Evolutionary conservation across 331 rosid species (phyloP).

Genomic region (Phaseolus coccineus): DNA sequence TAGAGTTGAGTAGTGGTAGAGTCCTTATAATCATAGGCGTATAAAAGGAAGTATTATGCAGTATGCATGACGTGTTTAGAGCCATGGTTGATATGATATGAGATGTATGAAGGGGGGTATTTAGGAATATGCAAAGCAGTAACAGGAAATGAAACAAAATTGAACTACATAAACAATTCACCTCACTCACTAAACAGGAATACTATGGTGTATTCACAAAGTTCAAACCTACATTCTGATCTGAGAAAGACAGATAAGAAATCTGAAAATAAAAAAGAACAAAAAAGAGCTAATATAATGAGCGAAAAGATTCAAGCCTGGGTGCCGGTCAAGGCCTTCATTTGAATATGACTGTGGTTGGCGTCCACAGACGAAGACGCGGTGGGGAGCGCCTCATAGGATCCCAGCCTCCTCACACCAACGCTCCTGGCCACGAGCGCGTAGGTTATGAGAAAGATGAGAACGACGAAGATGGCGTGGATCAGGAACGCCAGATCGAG

Average conservation of each 20-base stretch:
- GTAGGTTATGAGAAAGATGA: constrained; percentile 61
- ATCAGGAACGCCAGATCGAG: constrained; percentile 76
- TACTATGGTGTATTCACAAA: constrained; percentile 38
- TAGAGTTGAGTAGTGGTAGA: too few relatives aligned
- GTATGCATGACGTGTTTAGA: neutral
- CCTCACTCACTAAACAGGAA: constrained; percentile 10
- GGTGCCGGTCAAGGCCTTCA: constrained; percentile 90
- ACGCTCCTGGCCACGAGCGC: constrained; percentile 57
- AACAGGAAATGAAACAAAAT: neutral
- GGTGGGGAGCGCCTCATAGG: constrained; percentile 83
- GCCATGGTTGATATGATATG: neutral
- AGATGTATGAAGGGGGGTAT: neutral
- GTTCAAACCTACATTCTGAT: constrained; percentile 26
- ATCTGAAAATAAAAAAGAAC: neutral
- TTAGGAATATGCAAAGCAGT: neutral
- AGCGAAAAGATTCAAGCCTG: constrained; percentile 68
- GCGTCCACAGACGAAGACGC: constrained; percentile 45
- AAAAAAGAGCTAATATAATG: neutral
- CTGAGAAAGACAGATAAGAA: neutral
- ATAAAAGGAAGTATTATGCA: neutral
- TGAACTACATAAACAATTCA: neutral
- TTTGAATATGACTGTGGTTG: constrained; percentile 68
- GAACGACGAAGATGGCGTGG: constrained; percentile 66
- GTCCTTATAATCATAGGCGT: neutral
- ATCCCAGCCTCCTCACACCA: constrained; percentile 63